phyloP scores from a whole-genome alignment of 257 asterid species.

The Nicotiana obtusifolia region DNA sequence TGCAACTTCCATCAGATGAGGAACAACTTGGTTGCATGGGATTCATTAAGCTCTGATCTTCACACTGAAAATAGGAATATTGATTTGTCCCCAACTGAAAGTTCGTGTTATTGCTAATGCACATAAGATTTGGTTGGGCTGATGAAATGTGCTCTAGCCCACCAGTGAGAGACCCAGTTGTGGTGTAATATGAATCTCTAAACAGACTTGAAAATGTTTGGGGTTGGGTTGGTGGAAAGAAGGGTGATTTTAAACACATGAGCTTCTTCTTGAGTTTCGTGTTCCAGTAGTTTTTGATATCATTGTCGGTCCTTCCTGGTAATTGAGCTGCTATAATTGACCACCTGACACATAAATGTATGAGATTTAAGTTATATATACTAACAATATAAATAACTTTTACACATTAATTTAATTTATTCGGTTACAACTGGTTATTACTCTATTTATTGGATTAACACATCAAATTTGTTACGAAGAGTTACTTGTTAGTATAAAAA shows the following conservation, averaged over 20 bases:
- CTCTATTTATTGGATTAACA: neutral
- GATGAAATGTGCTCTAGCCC: neutral
- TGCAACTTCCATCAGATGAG: conserved; percentile 23
- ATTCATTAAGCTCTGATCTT: neutral
- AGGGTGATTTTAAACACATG: conserved; percentile 1
- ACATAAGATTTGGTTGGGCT: neutral
- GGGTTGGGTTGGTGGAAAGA: neutral
- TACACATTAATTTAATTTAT: neutral
- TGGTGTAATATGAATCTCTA: neutral
- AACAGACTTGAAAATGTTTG: neutral
- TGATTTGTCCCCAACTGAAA: neutral
- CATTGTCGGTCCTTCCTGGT: conserved; percentile 23
- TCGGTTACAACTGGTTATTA: neutral
- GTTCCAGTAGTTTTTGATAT: conserved; percentile 25
- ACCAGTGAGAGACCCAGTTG: too few species aligned
- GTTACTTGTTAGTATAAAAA: neutral
- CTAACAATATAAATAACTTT: neutral
- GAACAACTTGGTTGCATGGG: conserved; percentile 14
- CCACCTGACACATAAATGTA: conserved; percentile 9
- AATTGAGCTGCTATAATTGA: conserved; percentile 25
- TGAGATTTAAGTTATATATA: neutral
- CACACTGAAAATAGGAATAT: conserved; percentile 1
- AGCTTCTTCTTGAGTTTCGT: conserved; percentile 26
- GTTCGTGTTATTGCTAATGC: conserved; percentile 3
- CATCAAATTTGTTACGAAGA: neutral